phyloP scores from a whole-genome alignment of 306 rosid species.

The Cicer judaicum region DNA sequence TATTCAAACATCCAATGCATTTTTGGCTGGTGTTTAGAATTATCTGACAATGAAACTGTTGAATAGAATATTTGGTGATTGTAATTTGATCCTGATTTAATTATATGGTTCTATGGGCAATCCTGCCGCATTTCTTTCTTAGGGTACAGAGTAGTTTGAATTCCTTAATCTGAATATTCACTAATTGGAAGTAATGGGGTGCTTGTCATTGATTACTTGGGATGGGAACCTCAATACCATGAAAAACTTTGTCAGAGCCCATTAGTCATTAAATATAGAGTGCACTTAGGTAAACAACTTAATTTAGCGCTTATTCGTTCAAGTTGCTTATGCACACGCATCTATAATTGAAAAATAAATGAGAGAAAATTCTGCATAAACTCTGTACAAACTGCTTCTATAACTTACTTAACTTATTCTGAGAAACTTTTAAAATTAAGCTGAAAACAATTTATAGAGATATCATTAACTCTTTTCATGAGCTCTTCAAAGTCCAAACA shows the following conservation, averaged over 20 bases:
- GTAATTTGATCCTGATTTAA: conserved; percentile 37
- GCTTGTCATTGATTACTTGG: conserved; percentile 27
- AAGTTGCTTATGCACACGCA: not conserved
- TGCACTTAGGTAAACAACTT: not conserved
- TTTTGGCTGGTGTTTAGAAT: conserved; percentile 15
- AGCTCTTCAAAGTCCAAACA: not conserved
- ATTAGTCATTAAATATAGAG: not conserved
- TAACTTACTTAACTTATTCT: not conserved
- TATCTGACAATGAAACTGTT: conserved; percentile 7
- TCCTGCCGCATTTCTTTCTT: conserved; percentile 17
- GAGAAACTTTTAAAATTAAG: not conserved
- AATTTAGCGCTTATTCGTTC: not conserved
- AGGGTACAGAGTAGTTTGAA: not conserved
- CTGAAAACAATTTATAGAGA: not conserved
- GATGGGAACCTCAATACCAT: conserved; percentile 16
- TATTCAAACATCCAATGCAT: not conserved
- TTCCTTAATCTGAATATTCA: conserved; percentile 8
- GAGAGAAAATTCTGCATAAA: conserved; percentile 3
- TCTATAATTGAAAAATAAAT: not conserved
- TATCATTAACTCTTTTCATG: not conserved
- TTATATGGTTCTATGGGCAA: conserved; percentile 30
- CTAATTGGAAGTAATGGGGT: conserved; percentile 14
- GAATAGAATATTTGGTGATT: not conserved
- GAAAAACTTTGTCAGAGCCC: conserved; percentile 9
- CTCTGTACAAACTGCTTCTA: not conserved